These are phyloP conservation scores for Malus asiatica DNA, from an alignment of 306 rosid species.

Conservation along the genomic window DNA sequence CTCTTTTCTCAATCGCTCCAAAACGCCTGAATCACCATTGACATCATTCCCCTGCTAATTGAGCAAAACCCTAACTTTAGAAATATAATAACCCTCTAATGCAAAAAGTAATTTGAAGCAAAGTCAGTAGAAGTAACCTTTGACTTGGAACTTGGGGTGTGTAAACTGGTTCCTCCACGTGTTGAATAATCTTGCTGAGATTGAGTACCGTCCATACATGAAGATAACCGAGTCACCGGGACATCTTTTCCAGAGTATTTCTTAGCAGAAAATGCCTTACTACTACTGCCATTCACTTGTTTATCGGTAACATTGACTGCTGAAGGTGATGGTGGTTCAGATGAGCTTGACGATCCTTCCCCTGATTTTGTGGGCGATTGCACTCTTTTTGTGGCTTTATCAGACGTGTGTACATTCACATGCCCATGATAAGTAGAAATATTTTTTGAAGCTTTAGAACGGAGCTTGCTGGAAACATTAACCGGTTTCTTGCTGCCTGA, in stretches of 20 bases:
- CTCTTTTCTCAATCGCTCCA: slow-evolving; percentile 54
- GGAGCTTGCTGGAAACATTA: slow-evolving; percentile 15
- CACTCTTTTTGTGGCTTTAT: slow-evolving; percentile 11
- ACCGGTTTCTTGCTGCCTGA: slow-evolving; percentile 35
- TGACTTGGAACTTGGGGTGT: slow-evolving; percentile 20
- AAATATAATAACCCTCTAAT: neutral
- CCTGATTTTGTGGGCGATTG: slow-evolving; percentile 19
- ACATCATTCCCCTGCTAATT: slow-evolving; percentile 41
- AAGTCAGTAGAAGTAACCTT: slow-evolving; percentile 35
- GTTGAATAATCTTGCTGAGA: slow-evolving; percentile 22
- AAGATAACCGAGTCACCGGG: slow-evolving; percentile 11
- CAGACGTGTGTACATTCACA: slow-evolving; percentile 16
- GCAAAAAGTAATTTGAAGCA: neutral
- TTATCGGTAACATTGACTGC: slow-evolving; percentile 26
- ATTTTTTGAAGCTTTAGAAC: slow-evolving; percentile 32
- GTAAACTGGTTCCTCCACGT: slow-evolving; percentile 19
- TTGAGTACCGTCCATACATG: slow-evolving; percentile 20
- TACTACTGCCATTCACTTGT: slow-evolving; percentile 24
- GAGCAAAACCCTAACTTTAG: neutral
- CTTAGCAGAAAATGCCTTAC: slow-evolving; percentile 14
- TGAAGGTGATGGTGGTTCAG: slow-evolving; percentile 31
- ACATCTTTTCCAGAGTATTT: slow-evolving; percentile 24
- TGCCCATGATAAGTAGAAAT: slow-evolving; percentile 11
- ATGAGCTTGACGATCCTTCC: slow-evolving; percentile 16
- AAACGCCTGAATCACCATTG: slow-evolving; percentile 10